Evolutionary conservation across 2,329 filamentous ascomycete species (phyloP).

Genomic region (Microcyclosporella mali): DNA sequence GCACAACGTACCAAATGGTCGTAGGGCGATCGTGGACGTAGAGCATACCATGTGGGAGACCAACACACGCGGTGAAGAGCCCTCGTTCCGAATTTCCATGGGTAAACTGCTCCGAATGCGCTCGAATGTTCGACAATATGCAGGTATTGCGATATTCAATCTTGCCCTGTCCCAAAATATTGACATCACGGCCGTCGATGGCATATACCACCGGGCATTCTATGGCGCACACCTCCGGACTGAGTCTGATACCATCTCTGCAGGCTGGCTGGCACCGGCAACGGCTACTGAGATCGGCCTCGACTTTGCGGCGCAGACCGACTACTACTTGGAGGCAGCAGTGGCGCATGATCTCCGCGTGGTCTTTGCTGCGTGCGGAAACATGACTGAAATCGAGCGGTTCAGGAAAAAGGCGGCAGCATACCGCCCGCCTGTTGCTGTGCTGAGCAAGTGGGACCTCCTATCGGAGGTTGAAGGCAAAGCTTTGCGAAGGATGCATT

Average conservation of each 20-base stretch:
- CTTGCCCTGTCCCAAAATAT: slow-evolving; percentile 21
- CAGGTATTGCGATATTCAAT: slow-evolving; percentile 28
- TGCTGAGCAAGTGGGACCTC: slow-evolving; percentile 39
- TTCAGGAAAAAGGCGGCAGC: slow-evolving; percentile 32
- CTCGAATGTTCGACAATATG: slow-evolving; percentile 21
- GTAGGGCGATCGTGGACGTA: slow-evolving; percentile 16
- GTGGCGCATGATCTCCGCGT: slow-evolving; percentile 20
- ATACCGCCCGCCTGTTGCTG: slow-evolving; percentile 32
- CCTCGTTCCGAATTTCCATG: slow-evolving; percentile 15
- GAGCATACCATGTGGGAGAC: slow-evolving; percentile 17
- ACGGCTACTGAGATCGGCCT: slow-evolving; percentile 4
- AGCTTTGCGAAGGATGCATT: slow-evolving; percentile 34
- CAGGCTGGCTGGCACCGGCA: too few species aligned
- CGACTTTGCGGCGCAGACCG: slow-evolving; percentile 29
- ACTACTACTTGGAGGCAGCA: slow-evolving; percentile 32
- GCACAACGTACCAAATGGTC: too few species aligned
- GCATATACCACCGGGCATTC: slow-evolving; percentile 24
- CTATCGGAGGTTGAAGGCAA: slow-evolving; percentile 33
- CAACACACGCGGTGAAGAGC: slow-evolving; percentile 9
- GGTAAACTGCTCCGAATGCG: slow-evolving; percentile 12
- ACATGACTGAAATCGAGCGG: slow-evolving; percentile 31
- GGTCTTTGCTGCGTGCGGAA: slow-evolving; percentile 40
- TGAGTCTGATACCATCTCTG: slow-evolving; percentile 26
- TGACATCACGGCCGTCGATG: slow-evolving; percentile 10
- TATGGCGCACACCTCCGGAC: slow-evolving; percentile 35